These are phyloP conservation scores for Kodamaea fungicola DNA, from an alignment of 1,139 yeast species.

Conservation along the genomic window DNA sequence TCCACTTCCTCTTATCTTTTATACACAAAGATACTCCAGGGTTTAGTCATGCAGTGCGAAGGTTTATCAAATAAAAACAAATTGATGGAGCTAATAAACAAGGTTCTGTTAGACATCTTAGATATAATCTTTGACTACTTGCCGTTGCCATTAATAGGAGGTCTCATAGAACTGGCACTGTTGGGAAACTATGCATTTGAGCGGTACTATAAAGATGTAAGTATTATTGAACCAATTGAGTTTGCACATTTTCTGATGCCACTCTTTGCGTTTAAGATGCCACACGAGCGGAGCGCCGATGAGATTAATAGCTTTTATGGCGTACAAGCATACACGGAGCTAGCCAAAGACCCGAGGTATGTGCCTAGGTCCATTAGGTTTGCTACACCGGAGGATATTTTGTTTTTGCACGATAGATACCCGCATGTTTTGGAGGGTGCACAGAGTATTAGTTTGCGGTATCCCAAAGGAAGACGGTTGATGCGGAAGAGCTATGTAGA, in stretches of 20 bases:
- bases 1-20: no score
- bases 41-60: no score
- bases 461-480: background rate
- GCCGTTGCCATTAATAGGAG: background rate
- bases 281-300: background rate
- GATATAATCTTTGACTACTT: background rate
- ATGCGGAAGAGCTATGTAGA: background rate
- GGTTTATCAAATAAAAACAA: constrained; percentile 41
- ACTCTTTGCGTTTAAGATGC: background rate
- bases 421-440: background rate
- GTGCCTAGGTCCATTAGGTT: background rate
- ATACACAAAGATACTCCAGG: no score
- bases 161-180: background rate
- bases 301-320: background rate
- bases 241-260: background rate
- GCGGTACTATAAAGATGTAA: background rate
- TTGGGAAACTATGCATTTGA: background rate
- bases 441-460: background rate
- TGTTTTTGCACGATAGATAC: background rate
- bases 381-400: background rate
- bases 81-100: background rate
- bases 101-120: background rate
- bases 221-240: background rate
- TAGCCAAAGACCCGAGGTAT: background rate
- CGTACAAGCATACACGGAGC: background rate